Evolutionary conservation across 2,329 filamentous ascomycete species (phyloP).

Genomic region (Claviceps digitariae): DNA sequence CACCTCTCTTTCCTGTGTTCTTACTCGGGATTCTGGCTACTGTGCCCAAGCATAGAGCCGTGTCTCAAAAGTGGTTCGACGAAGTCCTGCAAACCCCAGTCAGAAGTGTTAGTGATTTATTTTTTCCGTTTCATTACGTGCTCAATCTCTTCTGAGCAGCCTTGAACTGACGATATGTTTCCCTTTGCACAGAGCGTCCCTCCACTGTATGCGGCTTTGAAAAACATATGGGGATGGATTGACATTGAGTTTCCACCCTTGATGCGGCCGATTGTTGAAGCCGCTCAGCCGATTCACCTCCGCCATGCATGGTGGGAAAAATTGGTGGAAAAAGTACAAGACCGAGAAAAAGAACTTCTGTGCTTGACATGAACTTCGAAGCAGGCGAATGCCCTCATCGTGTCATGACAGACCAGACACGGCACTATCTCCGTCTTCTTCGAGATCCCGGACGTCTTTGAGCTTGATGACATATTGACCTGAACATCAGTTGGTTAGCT

Average conservation of each 20-base stretch:
- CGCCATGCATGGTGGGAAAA: slow-evolving; percentile 27
- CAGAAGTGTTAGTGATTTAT: slow-evolving; percentile 23
- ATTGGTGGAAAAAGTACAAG: slow-evolving; percentile 20
- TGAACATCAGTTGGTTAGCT: slow-evolving; percentile 11
- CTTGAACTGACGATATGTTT: neutral
- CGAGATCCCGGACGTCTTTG: slow-evolving; percentile 15
- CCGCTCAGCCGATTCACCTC: slow-evolving; percentile 14
- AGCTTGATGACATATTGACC: slow-evolving; percentile 25
- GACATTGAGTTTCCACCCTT: slow-evolving; percentile 13
- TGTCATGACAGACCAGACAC: slow-evolving; percentile 17
- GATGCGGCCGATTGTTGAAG: slow-evolving; percentile 4
- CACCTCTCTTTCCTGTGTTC: slow-evolving; percentile 27
- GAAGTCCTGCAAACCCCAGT: slow-evolving; percentile 23
- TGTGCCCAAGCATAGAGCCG: slow-evolving; percentile 12
- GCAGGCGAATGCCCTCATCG: neutral
- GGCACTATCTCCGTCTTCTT: slow-evolving; percentile 25
- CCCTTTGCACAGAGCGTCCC: slow-evolving; percentile 23
- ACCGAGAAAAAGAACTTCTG: slow-evolving; percentile 20
- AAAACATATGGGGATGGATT: slow-evolving; percentile 24
- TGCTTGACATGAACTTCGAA: slow-evolving; percentile 21
- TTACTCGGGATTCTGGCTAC: slow-evolving; percentile 25
- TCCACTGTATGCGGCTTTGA: slow-evolving; percentile 20
- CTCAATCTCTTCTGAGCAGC: neutral
- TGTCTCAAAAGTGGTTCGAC: slow-evolving; percentile 23
- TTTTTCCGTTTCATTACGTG: neutral